Evolutionary conservation across 352 stramenopile species (phyloP).

Genomic region (Globisporangium orthogonon): DNA sequence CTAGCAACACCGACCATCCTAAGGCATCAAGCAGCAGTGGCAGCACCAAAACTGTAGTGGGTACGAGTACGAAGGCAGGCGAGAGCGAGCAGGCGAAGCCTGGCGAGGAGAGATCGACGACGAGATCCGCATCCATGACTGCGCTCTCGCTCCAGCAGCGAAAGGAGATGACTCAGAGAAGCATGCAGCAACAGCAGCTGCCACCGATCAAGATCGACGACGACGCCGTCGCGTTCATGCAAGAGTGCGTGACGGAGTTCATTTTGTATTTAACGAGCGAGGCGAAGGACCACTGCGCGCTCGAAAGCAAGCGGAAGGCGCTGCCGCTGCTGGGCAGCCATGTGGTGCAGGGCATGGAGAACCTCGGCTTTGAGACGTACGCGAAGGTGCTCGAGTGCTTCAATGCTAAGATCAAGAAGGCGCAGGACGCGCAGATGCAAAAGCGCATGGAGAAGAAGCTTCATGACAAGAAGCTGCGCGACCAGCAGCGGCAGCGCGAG

Average conservation of each 20-base stretch:
- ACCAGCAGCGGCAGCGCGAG: conserved; percentile 18
- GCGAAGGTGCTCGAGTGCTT: conserved; percentile 48
- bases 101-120: neutral
- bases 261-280: conserved; percentile 80
- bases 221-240: conserved; percentile 71
- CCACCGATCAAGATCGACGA: conserved; percentile 65
- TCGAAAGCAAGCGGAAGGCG: conserved; percentile 57
- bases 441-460: conserved; percentile 60
- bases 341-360: conserved; percentile 57
- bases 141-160: conserved; percentile 4
- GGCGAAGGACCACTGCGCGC: conserved; percentile 49
- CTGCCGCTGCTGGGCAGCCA: conserved; percentile 53
- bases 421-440: conserved; percentile 49
- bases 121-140: neutral
- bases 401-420: conserved; percentile 63
- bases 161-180: neutral
- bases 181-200: conserved; percentile 7
- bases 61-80: no score
- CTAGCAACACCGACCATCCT: no score
- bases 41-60: no score
- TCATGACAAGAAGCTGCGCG: conserved; percentile 19
- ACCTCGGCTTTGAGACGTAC: conserved; percentile 64
- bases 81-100: no score
- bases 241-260: conserved; percentile 84
- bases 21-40: no score